These are phyloP conservation scores for Fremontodendron californicum DNA, from an alignment of 345 rosid genomes.

Conservation along the genomic window DNA sequence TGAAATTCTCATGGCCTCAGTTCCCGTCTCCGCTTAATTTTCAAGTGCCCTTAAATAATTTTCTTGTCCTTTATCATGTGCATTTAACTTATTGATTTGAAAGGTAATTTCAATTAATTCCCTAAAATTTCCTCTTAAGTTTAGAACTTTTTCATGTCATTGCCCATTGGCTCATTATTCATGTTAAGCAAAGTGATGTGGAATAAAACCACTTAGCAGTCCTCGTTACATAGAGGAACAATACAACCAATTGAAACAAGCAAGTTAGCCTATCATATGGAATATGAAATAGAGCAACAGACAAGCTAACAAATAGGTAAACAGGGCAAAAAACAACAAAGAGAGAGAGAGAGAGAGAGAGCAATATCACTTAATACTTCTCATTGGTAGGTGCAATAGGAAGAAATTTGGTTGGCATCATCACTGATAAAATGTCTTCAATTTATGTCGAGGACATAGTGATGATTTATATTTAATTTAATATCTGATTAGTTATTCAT, in stretches of 20 bases:
- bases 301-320: not conserved
- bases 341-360: not conserved
- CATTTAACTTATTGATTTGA: not conserved
- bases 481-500: not conserved
- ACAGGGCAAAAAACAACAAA: not conserved
- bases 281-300: not conserved
- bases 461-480: not conserved
- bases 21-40: not conserved
- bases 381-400: not conserved
- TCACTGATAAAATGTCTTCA: not conserved
- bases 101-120: constrained; percentile 1
- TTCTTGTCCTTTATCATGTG: not conserved
- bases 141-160: not conserved
- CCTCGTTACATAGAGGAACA: not conserved
- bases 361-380: not conserved
- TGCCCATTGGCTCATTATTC: not conserved
- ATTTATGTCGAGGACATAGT: not conserved
- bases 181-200: not conserved
- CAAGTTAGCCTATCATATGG: not conserved
- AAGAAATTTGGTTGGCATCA: not conserved
- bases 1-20: not conserved
- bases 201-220: not conserved
- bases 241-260: not conserved
- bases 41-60: not conserved
- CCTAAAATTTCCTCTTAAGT: not conserved